Percentiles rank a stretch among this genome's conserved stretches.
Conservation (phyloP, 2,329 filamentous ascomycete genomes). For the Blumeria graminis region DNA sequence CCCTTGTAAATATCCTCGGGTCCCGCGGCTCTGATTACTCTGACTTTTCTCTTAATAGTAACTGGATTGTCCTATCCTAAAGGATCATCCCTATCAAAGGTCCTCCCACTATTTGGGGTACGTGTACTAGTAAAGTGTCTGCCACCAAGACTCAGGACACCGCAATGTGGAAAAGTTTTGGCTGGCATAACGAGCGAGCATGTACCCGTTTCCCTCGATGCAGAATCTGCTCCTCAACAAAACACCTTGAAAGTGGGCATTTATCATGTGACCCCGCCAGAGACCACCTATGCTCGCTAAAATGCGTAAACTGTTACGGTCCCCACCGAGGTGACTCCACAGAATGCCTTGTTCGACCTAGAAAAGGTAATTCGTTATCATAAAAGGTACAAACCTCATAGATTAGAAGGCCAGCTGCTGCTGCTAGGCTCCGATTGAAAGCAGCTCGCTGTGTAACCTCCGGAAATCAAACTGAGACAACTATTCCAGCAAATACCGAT, state of each 20-base stretch:
- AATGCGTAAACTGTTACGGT: background rate
- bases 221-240: background rate
- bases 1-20: background rate
- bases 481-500: background rate
- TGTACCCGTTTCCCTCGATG: background rate
- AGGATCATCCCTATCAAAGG: background rate
- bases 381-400: background rate
- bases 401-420: background rate
- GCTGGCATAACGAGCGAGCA: background rate
- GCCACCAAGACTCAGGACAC: background rate
- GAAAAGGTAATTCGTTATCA: background rate
- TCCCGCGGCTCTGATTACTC: background rate
- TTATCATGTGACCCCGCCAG: background rate
- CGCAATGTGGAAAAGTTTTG: background rate
- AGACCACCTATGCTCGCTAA: background rate
- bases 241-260: background rate
- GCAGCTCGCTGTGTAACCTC: background rate
- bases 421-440: background rate
- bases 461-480: background rate
- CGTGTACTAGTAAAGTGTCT: background rate
- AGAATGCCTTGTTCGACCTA: background rate
- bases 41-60: background rate
- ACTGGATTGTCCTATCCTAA: background rate
- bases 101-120: background rate
- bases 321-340: background rate